Evolutionary conservation across 2,329 filamentous ascomycete species (phyloP).

Genomic region (Arthrobotrys entomopaga): DNA sequence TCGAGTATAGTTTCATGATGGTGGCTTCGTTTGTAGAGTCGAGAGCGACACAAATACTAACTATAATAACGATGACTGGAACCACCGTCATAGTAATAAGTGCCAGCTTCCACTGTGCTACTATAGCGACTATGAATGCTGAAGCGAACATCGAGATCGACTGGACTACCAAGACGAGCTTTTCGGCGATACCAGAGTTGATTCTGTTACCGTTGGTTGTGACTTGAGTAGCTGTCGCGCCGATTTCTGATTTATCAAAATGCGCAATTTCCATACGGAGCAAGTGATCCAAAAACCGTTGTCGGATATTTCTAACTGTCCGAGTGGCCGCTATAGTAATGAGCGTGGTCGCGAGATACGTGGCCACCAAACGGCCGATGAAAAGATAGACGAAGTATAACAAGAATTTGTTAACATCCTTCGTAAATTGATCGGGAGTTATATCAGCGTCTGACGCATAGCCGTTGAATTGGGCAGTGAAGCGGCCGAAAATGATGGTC

Average conservation of each 20-base stretch:
- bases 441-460: slow-evolving; percentile 39
- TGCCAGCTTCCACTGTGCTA: slow-evolving; percentile 70
- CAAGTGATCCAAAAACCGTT: slow-evolving; percentile 72
- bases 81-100: slow-evolving; percentile 70
- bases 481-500: slow-evolving; percentile 55
- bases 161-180: slow-evolving; percentile 69
- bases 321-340: slow-evolving; percentile 67
- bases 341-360: slow-evolving; percentile 70
- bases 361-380: slow-evolving; percentile 71
- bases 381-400: slow-evolving; percentile 78
- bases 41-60: slow-evolving; percentile 67
- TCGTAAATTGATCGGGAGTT: slow-evolving; percentile 22
- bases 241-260: slow-evolving; percentile 68
- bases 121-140: slow-evolving; percentile 69
- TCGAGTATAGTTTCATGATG: slow-evolving; percentile 67
- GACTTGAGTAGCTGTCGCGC: slow-evolving; percentile 63
- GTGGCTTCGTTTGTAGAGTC: slow-evolving; percentile 67
- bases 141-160: slow-evolving; percentile 67
- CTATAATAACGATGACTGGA: slow-evolving; percentile 67
- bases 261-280: slow-evolving; percentile 75
- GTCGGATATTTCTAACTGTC: slow-evolving; percentile 66
- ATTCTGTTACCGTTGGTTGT: slow-evolving; percentile 72
- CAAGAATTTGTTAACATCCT: slow-evolving; percentile 55
- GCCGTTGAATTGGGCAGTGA: slow-evolving; percentile 57
- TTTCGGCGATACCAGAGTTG: slow-evolving; percentile 68